These are phyloP conservation scores for Plectranthus barbatus DNA, from an alignment of 257 asterid genomes.

Conservation along the genomic window DNA sequence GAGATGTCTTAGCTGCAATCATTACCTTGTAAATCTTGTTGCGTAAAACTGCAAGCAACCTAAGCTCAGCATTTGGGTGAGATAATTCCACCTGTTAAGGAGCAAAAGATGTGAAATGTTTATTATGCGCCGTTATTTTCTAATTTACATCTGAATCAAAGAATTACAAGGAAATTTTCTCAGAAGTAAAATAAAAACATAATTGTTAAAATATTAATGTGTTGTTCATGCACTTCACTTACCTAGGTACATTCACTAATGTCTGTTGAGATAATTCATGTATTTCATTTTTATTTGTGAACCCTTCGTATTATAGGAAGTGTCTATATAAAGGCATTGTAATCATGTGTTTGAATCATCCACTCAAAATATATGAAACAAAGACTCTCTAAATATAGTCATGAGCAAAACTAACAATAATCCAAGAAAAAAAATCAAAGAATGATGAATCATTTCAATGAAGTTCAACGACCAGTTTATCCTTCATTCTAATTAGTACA, in stretches of 20 bases:
- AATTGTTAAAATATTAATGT: too few species aligned
- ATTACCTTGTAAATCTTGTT: conserved; percentile 67
- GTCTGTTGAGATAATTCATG: too few species aligned
- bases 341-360: too few species aligned
- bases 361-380: too few species aligned
- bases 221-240: too few species aligned
- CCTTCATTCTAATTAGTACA: neutral
- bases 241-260: too few species aligned
- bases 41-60: conserved; percentile 58
- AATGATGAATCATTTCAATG: neutral
- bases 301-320: too few species aligned
- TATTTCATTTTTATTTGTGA: too few species aligned
- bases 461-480: neutral
- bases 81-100: conserved; percentile 49
- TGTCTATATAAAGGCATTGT: too few species aligned
- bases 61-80: conserved; percentile 58
- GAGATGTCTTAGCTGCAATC: neutral
- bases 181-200: neutral
- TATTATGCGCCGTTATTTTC: conserved; percentile 5
- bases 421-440: neutral
- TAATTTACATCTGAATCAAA: neutral
- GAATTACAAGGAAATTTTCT: neutral
- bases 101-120: conserved; percentile 13
- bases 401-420: too few species aligned
- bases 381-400: too few species aligned